A percentile compares a stretch with the other conserved stretches of the same genome.
phyloP scores from a whole-genome alignment of 441 rosid species.

The Syzygium malaccense region DNA sequence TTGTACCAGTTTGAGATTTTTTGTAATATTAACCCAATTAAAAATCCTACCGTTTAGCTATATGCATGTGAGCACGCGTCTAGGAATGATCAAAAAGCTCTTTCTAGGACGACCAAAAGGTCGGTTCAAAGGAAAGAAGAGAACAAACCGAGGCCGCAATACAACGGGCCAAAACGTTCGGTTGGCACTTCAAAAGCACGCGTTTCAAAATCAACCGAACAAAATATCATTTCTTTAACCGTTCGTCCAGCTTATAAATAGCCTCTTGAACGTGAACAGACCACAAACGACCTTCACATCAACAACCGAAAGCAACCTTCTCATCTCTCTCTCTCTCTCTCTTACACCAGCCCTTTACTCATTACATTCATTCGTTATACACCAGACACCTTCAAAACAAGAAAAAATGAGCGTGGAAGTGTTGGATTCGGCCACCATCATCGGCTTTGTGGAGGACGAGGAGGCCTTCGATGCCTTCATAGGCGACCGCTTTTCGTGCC shows the following conservation, averaged over 20 bases:
- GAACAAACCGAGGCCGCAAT: background rate
- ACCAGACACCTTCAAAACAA: background rate
- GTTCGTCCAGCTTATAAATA: background rate
- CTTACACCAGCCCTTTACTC: background rate
- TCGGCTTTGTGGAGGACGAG: conserved; percentile 35
- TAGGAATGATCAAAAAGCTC: background rate
- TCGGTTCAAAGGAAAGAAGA: background rate
- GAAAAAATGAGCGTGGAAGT: conserved; percentile 38
- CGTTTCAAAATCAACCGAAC: background rate
- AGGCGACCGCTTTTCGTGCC: conserved; percentile 16
- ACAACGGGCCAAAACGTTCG: background rate
- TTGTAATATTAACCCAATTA: too few relatives aligned
- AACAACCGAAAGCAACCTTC: too few relatives aligned
- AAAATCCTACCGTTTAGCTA: background rate
- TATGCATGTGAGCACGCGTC: background rate
- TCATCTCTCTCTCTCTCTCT: background rate
- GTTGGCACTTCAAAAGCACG: background rate
- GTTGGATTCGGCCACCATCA: conserved; percentile 25
- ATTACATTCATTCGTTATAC: background rate
- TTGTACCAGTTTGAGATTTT: too few relatives aligned
- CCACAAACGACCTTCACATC: background rate
- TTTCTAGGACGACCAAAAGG: background rate
- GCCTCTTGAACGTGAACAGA: background rate
- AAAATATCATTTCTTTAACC: background rate
- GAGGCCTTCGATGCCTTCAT: conserved; percentile 28